Percentiles rank a stretch among this genome's conserved stretches.
phyloP scores from a whole-genome alignment of 192 early-diverging fungal species.

The Backusella tarrabulga region DNA sequence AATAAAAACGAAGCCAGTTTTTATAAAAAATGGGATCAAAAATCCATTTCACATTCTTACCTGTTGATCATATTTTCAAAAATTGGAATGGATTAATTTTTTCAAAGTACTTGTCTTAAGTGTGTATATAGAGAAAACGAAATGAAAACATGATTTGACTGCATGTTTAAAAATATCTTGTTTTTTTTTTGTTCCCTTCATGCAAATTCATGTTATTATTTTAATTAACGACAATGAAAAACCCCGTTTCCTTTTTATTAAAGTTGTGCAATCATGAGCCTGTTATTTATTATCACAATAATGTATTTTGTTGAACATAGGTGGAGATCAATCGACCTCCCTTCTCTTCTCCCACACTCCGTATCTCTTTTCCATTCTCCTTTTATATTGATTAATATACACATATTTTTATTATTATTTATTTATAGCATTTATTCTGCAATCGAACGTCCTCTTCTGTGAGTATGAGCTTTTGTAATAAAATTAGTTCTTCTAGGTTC shows the following conservation, averaged over 20 bases:
- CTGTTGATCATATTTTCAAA: not conserved
- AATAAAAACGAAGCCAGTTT: not conserved
- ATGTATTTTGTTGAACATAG: not conserved
- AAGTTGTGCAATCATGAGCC: not conserved
- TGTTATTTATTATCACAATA: not conserved
- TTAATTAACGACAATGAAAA: not conserved
- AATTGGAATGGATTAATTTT: not conserved
- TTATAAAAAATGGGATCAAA: not conserved
- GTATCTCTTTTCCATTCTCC: not conserved
- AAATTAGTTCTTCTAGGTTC: constrained; percentile 3
- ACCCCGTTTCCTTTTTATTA: not conserved
- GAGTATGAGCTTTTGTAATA: not conserved
- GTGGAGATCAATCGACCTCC: not conserved
- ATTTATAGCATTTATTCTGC: not conserved
- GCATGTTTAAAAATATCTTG: not conserved
- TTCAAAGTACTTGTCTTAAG: too few species aligned
- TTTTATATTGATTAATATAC: not conserved
- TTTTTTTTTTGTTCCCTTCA: not conserved
- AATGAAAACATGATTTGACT: too few species aligned
- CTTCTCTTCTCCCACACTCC: not conserved
- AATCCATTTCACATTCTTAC: not conserved
- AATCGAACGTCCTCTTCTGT: not conserved
- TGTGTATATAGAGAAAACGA: too few species aligned
- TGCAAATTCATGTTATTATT: not conserved
- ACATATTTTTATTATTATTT: not conserved